Percentiles rank a stretch among this genome's conserved stretches.
Conservation (phyloP, 1,139 yeast species). For the Candida sanyaensis region DNA sequence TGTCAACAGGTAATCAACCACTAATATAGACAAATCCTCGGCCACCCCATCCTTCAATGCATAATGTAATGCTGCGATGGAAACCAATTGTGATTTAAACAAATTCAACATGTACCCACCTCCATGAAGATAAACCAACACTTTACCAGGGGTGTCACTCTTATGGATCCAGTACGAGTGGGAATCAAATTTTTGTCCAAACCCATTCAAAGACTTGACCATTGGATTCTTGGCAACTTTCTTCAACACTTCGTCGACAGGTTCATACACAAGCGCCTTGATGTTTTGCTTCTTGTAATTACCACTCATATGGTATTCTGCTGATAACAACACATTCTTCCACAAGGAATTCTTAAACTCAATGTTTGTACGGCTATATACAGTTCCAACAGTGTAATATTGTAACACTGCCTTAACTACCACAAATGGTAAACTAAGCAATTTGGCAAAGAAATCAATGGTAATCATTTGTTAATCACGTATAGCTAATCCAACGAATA, state of each 20-base stretch:
- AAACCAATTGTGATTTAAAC: conserved; percentile 28
- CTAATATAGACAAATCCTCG: conserved; percentile 26
- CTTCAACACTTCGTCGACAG: conserved; percentile 12
- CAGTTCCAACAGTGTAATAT: conserved; percentile 36
- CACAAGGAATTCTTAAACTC: conserved; percentile 31
- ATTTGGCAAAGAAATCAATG: conserved; percentile 10
- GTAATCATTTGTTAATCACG: conserved; percentile 9
- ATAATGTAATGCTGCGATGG: conserved; percentile 24
- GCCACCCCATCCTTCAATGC: conserved; percentile 22
- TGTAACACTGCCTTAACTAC: conserved; percentile 21
- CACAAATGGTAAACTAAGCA: conserved; percentile 21
- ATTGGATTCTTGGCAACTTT: conserved; percentile 14
- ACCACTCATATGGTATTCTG: conserved; percentile 28
- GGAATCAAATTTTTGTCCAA: conserved; percentile 28
- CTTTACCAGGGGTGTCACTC: conserved; percentile 13
- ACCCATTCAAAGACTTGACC: conserved; percentile 16
- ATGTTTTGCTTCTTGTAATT: conserved; percentile 16
- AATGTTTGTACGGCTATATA: conserved; percentile 28
- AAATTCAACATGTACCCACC: conserved; percentile 43
- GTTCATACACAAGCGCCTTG: conserved; percentile 14
- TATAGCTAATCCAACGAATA: too few species aligned
- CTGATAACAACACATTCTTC: conserved; percentile 31
- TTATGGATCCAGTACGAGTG: conserved; percentile 27
- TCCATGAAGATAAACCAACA: conserved; percentile 35
- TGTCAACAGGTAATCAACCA: conserved; percentile 43